Evolutionary conservation across 2,329 filamentous ascomycete species (phyloP).

Genomic region (Lecanosticta acicola): DNA sequence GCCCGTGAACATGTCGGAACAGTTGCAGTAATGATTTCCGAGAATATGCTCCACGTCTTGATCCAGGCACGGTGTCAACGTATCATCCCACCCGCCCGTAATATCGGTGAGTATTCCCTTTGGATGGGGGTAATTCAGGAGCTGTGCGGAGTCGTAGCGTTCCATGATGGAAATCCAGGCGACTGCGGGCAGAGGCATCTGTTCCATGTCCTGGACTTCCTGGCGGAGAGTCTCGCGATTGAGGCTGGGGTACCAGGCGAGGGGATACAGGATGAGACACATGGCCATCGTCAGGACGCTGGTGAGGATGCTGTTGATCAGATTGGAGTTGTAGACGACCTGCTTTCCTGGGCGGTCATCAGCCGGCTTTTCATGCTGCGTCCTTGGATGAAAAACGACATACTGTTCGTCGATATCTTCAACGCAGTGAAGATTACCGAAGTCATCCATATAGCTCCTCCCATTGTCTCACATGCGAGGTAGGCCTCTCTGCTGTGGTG

Average conservation of each 20-base stretch:
- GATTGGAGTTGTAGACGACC: no score
- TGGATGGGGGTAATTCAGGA: not conserved
- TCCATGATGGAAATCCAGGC: not conserved
- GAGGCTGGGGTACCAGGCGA: not conserved
- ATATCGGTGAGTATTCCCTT: not conserved
- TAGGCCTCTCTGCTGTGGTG: no score
- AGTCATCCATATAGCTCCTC: not conserved
- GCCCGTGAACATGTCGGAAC: not conserved
- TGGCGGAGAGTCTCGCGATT: not conserved
- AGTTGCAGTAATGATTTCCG: not conserved
- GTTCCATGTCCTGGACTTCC: not conserved
- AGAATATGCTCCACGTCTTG: not conserved
- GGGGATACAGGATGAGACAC: not conserved
- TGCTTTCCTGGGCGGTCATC: not conserved
- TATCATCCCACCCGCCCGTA: not conserved
- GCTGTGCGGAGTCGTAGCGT: not conserved
- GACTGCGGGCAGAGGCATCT: not conserved
- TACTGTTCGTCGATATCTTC: not conserved
- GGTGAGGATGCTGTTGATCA: not conserved
- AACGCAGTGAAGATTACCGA: not conserved
- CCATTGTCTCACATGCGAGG: not conserved
- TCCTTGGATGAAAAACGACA: not conserved
- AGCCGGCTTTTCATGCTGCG: not conserved
- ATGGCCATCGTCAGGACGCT: not conserved
- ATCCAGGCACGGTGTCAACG: not conserved